Base-by-base conservation (phyloP, 2,329 filamentous ascomycete species). In the Spiromastix sp. region DNA sequence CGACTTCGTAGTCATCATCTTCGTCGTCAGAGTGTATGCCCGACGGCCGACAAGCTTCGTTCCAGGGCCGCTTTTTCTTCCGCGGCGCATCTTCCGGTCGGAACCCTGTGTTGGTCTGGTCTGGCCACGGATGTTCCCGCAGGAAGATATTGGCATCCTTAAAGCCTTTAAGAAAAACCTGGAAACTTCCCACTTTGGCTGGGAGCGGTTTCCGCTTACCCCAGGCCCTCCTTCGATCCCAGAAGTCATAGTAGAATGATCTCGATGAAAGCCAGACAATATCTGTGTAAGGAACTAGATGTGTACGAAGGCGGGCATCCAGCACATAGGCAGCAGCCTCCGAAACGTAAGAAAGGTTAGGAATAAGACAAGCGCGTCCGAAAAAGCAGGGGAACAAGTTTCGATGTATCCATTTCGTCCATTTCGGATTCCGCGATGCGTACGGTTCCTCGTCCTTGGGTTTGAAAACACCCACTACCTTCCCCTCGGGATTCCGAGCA, bases 371-470 rank as follows among this genome's bases (percentile, higher is more conserved):
- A 30, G 89, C 87, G 51, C 91, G 72, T 12, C 91, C 91, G 51
- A 98, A 98, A 60, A 85, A 95, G 64, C 93, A 98, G 6, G 91
- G 91, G 49, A 98, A 96, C 45, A 98, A 57, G 57, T 98, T 98
- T 44, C 91, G 74, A 59, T 98, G 91, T 65, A 98, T 87, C 91
- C 91, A 98, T 63, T 98, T 98, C 49, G 93, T 96, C 89, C 89
- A 96, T 59, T 98, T 98, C 4, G 91, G 91, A 55, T 98, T 98
- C 48, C 85, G 82, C 20, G 85, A 91, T 1, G 91, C 91, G 55
- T 95, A 98, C 1, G 91, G 91, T 59, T 98, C 93, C 63, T 98
- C 91, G 49, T 98, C 91, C 63, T 98, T 98, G 27, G 91, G 91
- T 59, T 98, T 98, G 66, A 98, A 98, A 4, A 98, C 91, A 22